Percentiles rank a stretch among this genome's conserved stretches.
Conservation (phyloP, 2,329 filamentous ascomycete species). For the Hymenoscyphus linearis region DNA sequence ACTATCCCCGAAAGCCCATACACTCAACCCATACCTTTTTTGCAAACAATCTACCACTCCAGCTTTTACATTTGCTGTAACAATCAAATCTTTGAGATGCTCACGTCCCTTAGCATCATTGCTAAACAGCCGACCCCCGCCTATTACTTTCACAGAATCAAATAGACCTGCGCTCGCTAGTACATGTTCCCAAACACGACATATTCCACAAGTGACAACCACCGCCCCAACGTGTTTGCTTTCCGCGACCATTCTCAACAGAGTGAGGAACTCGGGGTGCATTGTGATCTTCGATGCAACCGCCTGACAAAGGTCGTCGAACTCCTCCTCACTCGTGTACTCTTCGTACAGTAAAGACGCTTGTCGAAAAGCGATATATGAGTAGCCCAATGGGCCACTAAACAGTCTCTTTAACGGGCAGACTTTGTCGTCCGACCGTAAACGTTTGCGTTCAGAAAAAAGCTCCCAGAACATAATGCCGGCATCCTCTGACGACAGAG, state of each 20-base stretch:
- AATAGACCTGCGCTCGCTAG: not conserved
- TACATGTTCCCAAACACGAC: not conserved
- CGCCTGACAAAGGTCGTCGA: not conserved
- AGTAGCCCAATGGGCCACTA: slow-evolving; percentile 42
- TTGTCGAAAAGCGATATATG: slow-evolving; percentile 50
- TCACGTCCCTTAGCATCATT: slow-evolving; percentile 38
- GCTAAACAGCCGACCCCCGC: not conserved
- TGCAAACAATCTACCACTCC: slow-evolving; percentile 40
- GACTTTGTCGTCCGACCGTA: slow-evolving; percentile 5
- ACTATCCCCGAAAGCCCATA: slow-evolving; percentile 58
- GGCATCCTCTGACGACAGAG: slow-evolving; percentile 46
- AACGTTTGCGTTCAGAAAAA: slow-evolving; percentile 4
- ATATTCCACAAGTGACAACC: not conserved
- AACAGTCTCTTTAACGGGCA: slow-evolving; percentile 43
- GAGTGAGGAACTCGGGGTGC: not conserved
- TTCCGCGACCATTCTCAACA: not conserved
- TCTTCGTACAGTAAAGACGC: slow-evolving; percentile 49
- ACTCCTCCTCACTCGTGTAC: not conserved
- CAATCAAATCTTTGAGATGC: slow-evolving; percentile 35
- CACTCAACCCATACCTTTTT: slow-evolving; percentile 32
- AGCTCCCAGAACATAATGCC: slow-evolving; percentile 45
- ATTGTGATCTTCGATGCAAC: not conserved
- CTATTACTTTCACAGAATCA: not conserved
- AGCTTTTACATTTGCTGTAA: slow-evolving; percentile 47
- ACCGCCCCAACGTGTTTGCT: not conserved